Conservation (phyloP, 768 basidiomycete species). For the Trametopsis cervina region DNA sequence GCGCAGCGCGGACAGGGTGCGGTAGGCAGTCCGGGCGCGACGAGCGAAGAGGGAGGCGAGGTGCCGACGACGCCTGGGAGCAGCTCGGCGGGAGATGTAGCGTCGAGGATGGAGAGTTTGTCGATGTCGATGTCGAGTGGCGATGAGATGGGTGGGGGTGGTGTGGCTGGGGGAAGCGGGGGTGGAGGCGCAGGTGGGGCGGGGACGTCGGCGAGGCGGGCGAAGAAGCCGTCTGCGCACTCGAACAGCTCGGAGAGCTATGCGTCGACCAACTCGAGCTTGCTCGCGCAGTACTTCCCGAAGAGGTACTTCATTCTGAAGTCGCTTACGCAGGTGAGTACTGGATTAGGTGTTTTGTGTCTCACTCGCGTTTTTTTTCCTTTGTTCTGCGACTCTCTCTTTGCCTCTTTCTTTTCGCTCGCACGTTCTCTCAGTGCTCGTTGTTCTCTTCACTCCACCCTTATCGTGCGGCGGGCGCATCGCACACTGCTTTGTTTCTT, state of each 20-base stretch:
- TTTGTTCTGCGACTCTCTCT: too few relatives aligned
- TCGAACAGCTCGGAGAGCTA: conserved; percentile 63
- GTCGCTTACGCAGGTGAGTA: conserved; percentile 64
- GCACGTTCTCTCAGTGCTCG: too few relatives aligned
- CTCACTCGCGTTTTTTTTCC: background rate
- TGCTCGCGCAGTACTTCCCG: conserved; percentile 72
- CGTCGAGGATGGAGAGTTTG: conserved; percentile 22
- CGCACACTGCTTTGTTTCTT: too few relatives aligned
- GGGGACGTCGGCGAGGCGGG: conserved; percentile 5
- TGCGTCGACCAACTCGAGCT: conserved; percentile 78
- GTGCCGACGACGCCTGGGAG: conserved; percentile 16
- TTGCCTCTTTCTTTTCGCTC: too few relatives aligned
- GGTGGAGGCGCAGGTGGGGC: background rate
- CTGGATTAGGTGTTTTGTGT: background rate
- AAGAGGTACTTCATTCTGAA: conserved; percentile 91
- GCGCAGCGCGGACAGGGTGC: too few relatives aligned
- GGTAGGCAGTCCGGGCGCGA: conserved; percentile 5
- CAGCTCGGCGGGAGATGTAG: conserved; percentile 17
- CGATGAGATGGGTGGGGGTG: conserved; percentile 23
- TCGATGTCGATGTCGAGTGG: conserved; percentile 35
- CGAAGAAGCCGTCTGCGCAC: conserved; percentile 21
- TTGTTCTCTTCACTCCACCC: too few relatives aligned
- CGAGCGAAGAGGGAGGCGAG: conserved; percentile 8
- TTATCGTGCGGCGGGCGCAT: too few relatives aligned
- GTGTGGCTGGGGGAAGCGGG: background rate